These are phyloP conservation scores for Themeda triandra DNA, from an alignment of 176 grass and related monocot genomes.

Conservation along the genomic window DNA sequence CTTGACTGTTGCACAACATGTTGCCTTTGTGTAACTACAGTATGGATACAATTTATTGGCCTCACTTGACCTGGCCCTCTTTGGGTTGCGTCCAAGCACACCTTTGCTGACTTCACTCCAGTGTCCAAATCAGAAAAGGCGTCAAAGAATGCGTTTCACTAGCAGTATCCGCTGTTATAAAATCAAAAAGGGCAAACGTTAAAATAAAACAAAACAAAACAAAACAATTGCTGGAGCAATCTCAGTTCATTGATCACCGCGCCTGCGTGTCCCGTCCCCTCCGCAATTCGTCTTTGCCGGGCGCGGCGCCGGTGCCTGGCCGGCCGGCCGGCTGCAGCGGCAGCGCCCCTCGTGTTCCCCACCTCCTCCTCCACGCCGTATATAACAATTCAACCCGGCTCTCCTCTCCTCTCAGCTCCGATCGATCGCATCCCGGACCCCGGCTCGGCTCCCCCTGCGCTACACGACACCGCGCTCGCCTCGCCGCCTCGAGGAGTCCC, in stretches of 20 bases:
- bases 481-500: background rate
- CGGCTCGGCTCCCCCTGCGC: background rate
- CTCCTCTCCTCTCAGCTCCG: background rate
- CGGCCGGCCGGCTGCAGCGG: background rate
- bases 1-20: too few relatives aligned
- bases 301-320: background rate
- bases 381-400: constrained; percentile 19
- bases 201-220: background rate
- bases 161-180: background rate
- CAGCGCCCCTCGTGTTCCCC: background rate
- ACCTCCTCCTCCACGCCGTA: background rate
- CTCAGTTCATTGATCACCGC: background rate
- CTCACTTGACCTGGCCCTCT: background rate
- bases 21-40: too few relatives aligned
- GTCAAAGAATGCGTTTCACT: background rate
- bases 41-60: background rate
- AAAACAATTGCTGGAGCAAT: background rate
- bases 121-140: background rate
- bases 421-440: background rate
- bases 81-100: background rate
- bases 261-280: background rate
- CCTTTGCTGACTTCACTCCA: background rate
- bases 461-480: background rate
- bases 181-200: background rate
- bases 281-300: background rate